phyloP scores from a whole-genome alignment of 2,329 filamentous ascomycete species.

The Coccinonectria pachysandricola region DNA sequence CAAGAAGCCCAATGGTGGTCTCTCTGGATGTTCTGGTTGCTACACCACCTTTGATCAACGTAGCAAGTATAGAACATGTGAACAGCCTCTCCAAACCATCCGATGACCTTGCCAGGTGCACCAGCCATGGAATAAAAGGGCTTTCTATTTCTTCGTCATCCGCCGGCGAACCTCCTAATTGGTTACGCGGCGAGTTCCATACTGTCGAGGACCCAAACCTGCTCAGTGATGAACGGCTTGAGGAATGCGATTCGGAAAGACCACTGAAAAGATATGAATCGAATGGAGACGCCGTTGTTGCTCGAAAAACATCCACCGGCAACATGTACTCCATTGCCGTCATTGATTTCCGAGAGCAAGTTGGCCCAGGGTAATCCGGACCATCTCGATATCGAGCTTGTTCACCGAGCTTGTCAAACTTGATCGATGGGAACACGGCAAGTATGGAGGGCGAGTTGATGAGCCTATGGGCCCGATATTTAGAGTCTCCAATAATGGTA shows the following conservation, averaged over 20 bases:
- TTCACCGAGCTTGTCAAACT: conserved; percentile 39
- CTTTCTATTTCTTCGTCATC: conserved; percentile 54
- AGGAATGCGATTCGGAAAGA: conserved; percentile 18
- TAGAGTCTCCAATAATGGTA: conserved; percentile 68
- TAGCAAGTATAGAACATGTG: conserved; percentile 59
- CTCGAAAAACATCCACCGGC: conserved; percentile 31
- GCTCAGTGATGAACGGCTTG: conserved; percentile 18
- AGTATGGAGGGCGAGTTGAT: conserved; percentile 59
- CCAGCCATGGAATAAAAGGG: conserved; percentile 62
- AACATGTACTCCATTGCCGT: conserved; percentile 52
- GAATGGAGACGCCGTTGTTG: conserved; percentile 13
- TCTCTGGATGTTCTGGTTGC: conserved; percentile 51
- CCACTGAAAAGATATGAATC: conserved; percentile 4
- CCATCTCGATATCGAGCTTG: conserved; percentile 40
- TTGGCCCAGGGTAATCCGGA: conserved; percentile 42
- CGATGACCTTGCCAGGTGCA: conserved; percentile 50
- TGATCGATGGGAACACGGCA: conserved; percentile 54
- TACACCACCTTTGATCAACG: conserved; percentile 58
- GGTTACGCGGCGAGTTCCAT: conserved; percentile 24
- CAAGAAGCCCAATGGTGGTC: conserved; percentile 51
- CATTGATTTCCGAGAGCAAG: conserved; percentile 30
- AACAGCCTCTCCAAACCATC: conserved; percentile 51
- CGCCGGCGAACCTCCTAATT: conserved; percentile 20
- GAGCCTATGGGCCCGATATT: conserved; percentile 63
- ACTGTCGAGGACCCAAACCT: conserved; percentile 20